Evolutionary conservation across 73 alveolate genomes (phyloP).

Genomic region (Stentor coeruleus): DNA sequence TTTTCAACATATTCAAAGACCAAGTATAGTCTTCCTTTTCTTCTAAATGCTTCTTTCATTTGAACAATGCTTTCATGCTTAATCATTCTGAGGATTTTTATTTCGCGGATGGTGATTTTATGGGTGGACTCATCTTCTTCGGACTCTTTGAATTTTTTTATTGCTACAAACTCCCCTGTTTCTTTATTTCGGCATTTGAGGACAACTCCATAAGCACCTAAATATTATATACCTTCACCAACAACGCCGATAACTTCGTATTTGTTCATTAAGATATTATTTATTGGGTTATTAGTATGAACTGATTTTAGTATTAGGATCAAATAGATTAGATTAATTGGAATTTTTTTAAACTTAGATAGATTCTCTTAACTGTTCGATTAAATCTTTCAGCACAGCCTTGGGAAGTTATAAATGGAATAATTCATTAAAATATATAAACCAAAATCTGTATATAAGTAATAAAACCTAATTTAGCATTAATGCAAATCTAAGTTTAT

Average conservation of each 20-base stretch:
- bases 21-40: conserved; percentile 50
- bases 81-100: conserved; percentile 77
- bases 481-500: no score
- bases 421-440: no score
- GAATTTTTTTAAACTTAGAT: no score
- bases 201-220: conserved; percentile 67
- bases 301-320: no score
- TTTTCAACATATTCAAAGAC: conserved; percentile 55
- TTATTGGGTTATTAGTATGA: no score
- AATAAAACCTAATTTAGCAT: no score
- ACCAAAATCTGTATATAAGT: no score
- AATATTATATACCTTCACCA: conserved; percentile 44
- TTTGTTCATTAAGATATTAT: conserved; percentile 43
- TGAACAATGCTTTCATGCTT: conserved; percentile 88
- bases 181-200: conserved; percentile 59
- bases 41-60: conserved; percentile 90
- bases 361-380: no score
- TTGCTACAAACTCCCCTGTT: conserved; percentile 83
- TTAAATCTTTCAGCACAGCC: no score
- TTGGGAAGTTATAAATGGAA: no score
- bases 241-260: conserved; percentile 76
- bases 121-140: conserved; percentile 91
- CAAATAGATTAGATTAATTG: no score
- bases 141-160: conserved; percentile 89
- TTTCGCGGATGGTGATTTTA: conserved; percentile 90